Percentiles rank a stretch among this genome's conserved stretches.
Evolutionary conservation across 495 filamentous ascomycete genomes (phyloP).

Genomic region (Physcia stellaris): DNA sequence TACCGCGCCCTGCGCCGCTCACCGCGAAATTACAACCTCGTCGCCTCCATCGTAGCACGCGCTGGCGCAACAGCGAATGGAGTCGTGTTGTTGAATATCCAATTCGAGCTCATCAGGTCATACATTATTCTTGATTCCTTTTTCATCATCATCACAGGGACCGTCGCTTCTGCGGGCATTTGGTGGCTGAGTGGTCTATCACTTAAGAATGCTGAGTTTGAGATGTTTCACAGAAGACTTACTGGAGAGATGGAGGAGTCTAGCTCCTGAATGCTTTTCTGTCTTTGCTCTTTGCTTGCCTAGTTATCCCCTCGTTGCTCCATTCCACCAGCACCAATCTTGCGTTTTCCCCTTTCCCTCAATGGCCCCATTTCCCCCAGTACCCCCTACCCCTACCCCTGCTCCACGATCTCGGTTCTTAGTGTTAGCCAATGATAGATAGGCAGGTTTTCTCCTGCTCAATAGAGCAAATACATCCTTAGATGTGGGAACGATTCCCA

Average conservation of each 20-base stretch:
- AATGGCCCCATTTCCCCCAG: too few relatives aligned
- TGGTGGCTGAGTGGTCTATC: conserved; percentile 83
- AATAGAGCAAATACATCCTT: too few relatives aligned
- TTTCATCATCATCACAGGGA: conserved; percentile 64
- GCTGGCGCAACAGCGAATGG: conserved; percentile 42
- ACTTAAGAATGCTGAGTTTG: conserved; percentile 64
- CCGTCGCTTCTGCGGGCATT: conserved; percentile 51
- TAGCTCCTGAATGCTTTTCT: too few relatives aligned
- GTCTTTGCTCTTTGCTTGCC: too few relatives aligned
- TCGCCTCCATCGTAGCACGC: conserved; percentile 53
- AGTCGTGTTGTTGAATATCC: conserved; percentile 47
- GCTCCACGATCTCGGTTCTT: too few relatives aligned
- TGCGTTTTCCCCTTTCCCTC: too few relatives aligned
- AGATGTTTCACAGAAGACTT: conserved; percentile 48
- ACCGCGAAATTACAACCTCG: conserved; percentile 70
- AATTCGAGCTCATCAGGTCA: conserved; percentile 53
- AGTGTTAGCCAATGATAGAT: too few relatives aligned
- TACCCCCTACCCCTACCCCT: too few relatives aligned
- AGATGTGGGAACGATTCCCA: too few relatives aligned
- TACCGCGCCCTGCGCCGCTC: conserved; percentile 83
- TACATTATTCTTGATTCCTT: conserved; percentile 74
- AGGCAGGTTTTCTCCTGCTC: too few relatives aligned
- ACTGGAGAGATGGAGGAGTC: conserved; percentile 50
- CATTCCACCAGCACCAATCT: too few relatives aligned
- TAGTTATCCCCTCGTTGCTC: too few relatives aligned